Conservation (phyloP, 257 asterid species). For the Fraxinus pennsylvanica region DNA sequence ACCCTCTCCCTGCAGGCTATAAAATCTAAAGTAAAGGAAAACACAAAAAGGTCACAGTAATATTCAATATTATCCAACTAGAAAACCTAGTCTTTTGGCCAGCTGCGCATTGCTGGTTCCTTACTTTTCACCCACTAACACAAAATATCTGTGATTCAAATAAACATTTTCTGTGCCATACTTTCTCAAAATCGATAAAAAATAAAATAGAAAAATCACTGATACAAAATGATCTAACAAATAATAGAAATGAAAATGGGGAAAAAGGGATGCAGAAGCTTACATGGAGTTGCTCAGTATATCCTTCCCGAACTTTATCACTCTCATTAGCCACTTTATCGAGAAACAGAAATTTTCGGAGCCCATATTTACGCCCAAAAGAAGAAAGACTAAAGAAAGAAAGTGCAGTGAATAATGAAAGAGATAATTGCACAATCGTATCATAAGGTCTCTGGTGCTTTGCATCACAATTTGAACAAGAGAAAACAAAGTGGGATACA, state of each 20-base stretch:
- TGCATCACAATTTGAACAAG: conserved; percentile 65
- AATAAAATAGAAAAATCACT: too few species aligned
- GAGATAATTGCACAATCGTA: conserved; percentile 62
- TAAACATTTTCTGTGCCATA: background rate
- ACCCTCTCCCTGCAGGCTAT: background rate
- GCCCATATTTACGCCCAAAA: conserved; percentile 67
- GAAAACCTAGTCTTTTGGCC: background rate
- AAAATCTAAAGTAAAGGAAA: background rate
- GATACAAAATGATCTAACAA: background rate
- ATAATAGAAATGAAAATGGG: background rate
- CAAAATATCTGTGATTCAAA: background rate
- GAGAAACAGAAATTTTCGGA: conserved; percentile 71
- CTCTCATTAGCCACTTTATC: conserved; percentile 69
- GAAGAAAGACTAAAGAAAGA: conserved; percentile 71
- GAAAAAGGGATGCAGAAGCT: conserved; percentile 26
- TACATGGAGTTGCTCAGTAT: conserved; percentile 66
- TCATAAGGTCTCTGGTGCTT: conserved; percentile 66
- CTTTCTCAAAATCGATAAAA: background rate
- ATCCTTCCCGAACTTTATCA: conserved; percentile 67
- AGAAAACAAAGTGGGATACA: conserved; percentile 63
- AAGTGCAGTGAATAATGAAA: conserved; percentile 60
- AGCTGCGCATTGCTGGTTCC: conserved; percentile 3
- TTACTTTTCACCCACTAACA: background rate
- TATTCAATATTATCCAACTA: background rate
- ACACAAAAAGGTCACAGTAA: background rate